Evolutionary conservation across 345 rosid species (phyloP).

Genomic region (Boechera divaricarpa): DNA sequence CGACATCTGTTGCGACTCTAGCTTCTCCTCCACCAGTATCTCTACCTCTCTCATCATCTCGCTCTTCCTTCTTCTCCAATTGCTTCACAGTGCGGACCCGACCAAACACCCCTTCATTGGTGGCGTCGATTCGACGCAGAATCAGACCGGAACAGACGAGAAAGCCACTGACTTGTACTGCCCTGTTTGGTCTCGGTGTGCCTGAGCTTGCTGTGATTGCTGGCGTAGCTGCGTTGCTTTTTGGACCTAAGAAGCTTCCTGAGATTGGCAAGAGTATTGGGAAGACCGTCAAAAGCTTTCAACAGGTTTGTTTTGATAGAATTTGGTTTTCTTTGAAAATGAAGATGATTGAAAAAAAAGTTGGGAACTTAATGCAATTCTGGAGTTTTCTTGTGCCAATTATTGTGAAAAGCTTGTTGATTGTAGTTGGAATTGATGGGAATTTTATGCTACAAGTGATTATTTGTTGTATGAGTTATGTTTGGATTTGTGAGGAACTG

Average conservation of each 20-base stretch:
- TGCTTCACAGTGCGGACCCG: constrained; percentile 27
- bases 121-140: constrained; percentile 50
- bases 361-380: not conserved
- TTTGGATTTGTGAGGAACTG: not conserved
- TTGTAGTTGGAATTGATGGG: not conserved
- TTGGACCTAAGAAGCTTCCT: constrained; percentile 96
- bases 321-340: not conserved
- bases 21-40: constrained; percentile 50
- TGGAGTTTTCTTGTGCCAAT: not conserved
- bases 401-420: not conserved
- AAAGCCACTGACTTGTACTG: constrained; percentile 69
- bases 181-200: constrained; percentile 91
- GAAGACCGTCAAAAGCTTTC: constrained; percentile 93
- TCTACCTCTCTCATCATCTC: constrained; percentile 59
- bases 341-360: not conserved
- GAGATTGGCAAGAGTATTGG: constrained; percentile 95
- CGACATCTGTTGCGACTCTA: constrained; percentile 62
- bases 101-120: constrained; percentile 42
- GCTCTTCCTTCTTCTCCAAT: constrained; percentile 53
- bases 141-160: constrained; percentile 45
- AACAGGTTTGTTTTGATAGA: constrained; percentile 73
- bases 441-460: not conserved
- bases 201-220: constrained; percentile 97
- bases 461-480: not conserved
- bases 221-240: constrained; percentile 88